Evolutionary conservation across 139 green algal genomes (phyloP), one percentile per base, ranked within the genome.

Genomic region (Zygnema circumcarinatum): DNA sequence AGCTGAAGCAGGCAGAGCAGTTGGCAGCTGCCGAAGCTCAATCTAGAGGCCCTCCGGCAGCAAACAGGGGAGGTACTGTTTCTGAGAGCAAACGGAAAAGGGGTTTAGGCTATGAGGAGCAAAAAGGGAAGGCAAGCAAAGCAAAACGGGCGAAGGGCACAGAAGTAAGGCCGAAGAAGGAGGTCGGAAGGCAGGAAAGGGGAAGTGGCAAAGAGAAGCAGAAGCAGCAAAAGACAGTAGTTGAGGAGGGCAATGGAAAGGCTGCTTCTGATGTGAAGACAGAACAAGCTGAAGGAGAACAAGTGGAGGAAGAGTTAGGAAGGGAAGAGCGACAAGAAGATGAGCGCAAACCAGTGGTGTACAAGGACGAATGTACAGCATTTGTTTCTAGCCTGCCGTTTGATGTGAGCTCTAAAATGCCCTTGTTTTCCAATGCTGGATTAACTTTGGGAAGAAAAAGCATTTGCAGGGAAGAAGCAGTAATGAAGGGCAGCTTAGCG

Each of bases 311-410:
- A 16, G 67, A 35, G 11, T 20, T 16, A 76, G 76, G 7, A 31
- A 11, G 2, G 72, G 36, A 39, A 33, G 36, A 88, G 82, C 80
- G 83, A 67, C 67, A 86, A 67, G 80, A 86, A 38, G 80, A 86
- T 36, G 79, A 81, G 67, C 69, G 35, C 69, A 39, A 78, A 20
- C 69, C 69, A 78, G 69, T 56, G 2, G 84, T 82, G 83, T 89
- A 68, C 69, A 33, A 22, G 16, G 31, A 81, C 1, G 31, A 87
- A 47, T 87, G 74, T 67, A 95, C 93, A 11, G 93, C 89, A 0
- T 95, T 95, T 74, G 81, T 95, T 0, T 92, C 89, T 41, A 83
- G 92, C 52, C 40, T 95, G 72, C 38, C 80, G 0, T 32, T 83
- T 1, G 86, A 85, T 11, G 72, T 82, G 11, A 74, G 68, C n/a